Percentiles rank a stretch among this genome's conserved stretches.
Evolutionary conservation across 225 moss, liverwort and hornwort genomes (phyloP).

Genomic region (Sphagnum contortum): DNA sequence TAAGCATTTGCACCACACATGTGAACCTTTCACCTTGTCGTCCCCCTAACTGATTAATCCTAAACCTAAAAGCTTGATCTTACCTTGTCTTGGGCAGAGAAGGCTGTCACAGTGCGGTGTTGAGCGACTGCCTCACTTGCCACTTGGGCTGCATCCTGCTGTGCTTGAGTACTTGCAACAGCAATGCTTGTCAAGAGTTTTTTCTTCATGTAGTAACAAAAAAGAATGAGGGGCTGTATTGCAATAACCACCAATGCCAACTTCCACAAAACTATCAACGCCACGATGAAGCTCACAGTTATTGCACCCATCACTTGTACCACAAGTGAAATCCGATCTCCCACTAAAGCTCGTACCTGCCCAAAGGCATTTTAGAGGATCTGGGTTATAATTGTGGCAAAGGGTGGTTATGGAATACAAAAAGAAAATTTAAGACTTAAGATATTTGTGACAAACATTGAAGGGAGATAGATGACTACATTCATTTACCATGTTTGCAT

Average conservation of each 20-base stretch:
- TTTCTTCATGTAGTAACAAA: background rate
- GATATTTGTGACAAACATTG: too few species aligned
- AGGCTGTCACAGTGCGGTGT: conserved; percentile 4
- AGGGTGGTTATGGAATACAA: too few species aligned
- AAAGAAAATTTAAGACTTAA: too few species aligned
- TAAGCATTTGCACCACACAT: too few species aligned
- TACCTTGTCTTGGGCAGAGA: conserved; percentile 6
- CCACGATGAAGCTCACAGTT: background rate
- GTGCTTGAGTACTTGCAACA: background rate
- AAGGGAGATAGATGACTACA: too few species aligned
- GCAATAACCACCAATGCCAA: conserved; percentile 3
- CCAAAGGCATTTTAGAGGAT: background rate
- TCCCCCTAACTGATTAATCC: too few species aligned
- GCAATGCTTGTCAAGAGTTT: background rate
- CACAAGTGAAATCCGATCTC: background rate
- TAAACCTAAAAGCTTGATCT: too few species aligned
- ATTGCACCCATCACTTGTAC: background rate
- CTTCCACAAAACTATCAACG: background rate
- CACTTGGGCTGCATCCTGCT: conserved; percentile 3
- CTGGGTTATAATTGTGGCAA: too few species aligned
- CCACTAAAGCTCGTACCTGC: conserved; percentile 3
- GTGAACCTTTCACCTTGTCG: too few species aligned
- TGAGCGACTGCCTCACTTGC: conserved; percentile 11
- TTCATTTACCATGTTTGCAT: too few species aligned
- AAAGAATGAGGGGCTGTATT: background rate